phyloP scores from a whole-genome alignment of 768 basidiomycete genomes.

The Phaeotremella fagi region DNA sequence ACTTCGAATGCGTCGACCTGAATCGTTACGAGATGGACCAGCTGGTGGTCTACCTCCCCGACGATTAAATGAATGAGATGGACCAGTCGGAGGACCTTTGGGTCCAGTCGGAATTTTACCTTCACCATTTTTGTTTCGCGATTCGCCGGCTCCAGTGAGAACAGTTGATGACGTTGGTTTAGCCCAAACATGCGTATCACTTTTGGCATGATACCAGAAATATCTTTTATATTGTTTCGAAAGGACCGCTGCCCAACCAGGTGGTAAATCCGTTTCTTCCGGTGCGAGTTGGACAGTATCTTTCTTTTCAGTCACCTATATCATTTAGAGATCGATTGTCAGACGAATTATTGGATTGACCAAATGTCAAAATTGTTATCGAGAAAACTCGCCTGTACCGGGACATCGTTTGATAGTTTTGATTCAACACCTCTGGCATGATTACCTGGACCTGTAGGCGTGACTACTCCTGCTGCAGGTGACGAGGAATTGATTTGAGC shows the following conservation, averaged over 20 bases:
- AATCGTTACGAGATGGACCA: not conserved
- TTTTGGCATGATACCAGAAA: slow-evolving; percentile 12
- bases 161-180: not conserved
- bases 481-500: too few species aligned
- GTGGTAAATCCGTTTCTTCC: slow-evolving; percentile 3
- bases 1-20: not conserved
- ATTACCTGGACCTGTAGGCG: too few species aligned
- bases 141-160: not conserved
- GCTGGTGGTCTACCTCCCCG: slow-evolving; percentile 1
- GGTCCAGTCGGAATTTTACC: not conserved
- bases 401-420: not conserved
- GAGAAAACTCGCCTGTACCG: not conserved
- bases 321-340: not conserved
- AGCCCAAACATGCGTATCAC: slow-evolving; percentile 7
- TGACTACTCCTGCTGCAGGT: too few species aligned
- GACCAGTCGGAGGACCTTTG: slow-evolving; percentile 2
- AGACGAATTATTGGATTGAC: too few species aligned
- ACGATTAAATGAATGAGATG: slow-evolving; percentile 2
- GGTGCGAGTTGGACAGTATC: not conserved
- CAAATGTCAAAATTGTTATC: not conserved
- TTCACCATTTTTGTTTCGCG: not conserved
- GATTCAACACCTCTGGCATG: too few species aligned
- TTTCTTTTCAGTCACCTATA: not conserved
- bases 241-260: slow-evolving; percentile 16
- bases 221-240: slow-evolving; percentile 5